phyloP scores from a whole-genome alignment of 1,284 basidiomycete genomes.

The Cutaneotrichosporon cavernicola region DNA sequence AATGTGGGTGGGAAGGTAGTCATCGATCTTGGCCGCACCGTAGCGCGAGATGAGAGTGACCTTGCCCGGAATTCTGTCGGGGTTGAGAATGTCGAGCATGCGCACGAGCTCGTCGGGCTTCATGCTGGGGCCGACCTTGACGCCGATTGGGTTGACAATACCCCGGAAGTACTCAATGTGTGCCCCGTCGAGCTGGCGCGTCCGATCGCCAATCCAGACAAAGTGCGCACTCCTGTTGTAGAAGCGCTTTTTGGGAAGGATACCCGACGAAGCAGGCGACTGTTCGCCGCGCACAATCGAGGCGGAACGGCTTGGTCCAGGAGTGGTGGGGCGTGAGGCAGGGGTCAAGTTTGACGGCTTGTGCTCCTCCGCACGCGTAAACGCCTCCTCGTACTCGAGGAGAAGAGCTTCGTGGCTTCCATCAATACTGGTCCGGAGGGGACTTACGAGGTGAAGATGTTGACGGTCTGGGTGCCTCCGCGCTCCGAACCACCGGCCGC shows the following conservation, averaged over 20 bases:
- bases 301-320: conserved; percentile 32
- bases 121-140: conserved; percentile 94
- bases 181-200: conserved; percentile 86
- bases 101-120: conserved; percentile 72
- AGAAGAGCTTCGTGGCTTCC: conserved; percentile 87
- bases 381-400: conserved; percentile 87
- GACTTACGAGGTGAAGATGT: conserved; percentile 83
- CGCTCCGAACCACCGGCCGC: conserved; percentile 58
- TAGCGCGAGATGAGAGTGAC: conserved; percentile 92
- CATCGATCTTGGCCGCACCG: conserved; percentile 80
- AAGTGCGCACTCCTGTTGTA: conserved; percentile 74
- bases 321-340: conserved; percentile 29
- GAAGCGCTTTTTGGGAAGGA: conserved; percentile 27
- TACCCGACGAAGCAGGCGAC: neutral
- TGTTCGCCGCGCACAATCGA: conserved; percentile 21
- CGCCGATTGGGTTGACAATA: conserved; percentile 91
- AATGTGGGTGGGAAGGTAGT: conserved; percentile 77
- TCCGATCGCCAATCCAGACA: conserved; percentile 96
- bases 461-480: conserved; percentile 81
- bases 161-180: conserved; percentile 95
- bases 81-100: conserved; percentile 82
- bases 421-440: conserved; percentile 5
- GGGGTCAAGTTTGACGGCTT: conserved; percentile 28
- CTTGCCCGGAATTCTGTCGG: conserved; percentile 73
- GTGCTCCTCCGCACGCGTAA: conserved; percentile 62